phyloP scores from a whole-genome alignment of 208 protist genomes.

The Acanthamoeba divionensis region DNA sequence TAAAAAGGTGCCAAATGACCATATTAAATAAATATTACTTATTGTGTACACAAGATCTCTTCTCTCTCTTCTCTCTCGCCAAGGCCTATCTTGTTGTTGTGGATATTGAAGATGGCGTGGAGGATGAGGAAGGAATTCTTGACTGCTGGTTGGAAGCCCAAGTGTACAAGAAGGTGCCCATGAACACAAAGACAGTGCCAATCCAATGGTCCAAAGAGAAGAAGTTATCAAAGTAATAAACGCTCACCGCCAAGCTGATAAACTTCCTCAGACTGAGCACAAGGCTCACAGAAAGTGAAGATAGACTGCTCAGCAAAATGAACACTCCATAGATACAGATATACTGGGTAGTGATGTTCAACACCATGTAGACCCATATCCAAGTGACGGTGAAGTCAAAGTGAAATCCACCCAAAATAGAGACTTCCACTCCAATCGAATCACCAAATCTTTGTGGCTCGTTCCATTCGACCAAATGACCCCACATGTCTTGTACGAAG shows the following conservation, averaged over 20 bases:
- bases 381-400: background rate
- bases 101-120: too few relatives aligned
- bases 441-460: background rate
- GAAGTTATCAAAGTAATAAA: conserved; percentile 30
- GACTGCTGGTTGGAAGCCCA: too few relatives aligned
- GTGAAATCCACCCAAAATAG: too few relatives aligned
- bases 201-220: conserved; percentile 22
- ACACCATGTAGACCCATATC: background rate
- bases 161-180: conserved; percentile 47
- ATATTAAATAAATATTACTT: too few relatives aligned
- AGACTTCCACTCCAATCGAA: too few relatives aligned
- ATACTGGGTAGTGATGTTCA: conserved; percentile 49
- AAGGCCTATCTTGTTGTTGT: too few relatives aligned
- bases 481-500: background rate
- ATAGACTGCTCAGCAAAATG: conserved; percentile 14
- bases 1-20: too few relatives aligned
- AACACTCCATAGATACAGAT: conserved; percentile 50
- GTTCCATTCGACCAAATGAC: background rate
- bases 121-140: too few relatives aligned
- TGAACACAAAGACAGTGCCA: conserved; percentile 7
- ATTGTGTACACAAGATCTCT: too few relatives aligned
- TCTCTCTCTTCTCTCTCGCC: too few relatives aligned
- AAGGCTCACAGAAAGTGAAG: background rate
- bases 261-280: conserved; percentile 43
- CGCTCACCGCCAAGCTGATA: background rate